Conservation (phyloP, 2,329 filamentous ascomycete genomes). For the Fusarium annulatum region DNA sequence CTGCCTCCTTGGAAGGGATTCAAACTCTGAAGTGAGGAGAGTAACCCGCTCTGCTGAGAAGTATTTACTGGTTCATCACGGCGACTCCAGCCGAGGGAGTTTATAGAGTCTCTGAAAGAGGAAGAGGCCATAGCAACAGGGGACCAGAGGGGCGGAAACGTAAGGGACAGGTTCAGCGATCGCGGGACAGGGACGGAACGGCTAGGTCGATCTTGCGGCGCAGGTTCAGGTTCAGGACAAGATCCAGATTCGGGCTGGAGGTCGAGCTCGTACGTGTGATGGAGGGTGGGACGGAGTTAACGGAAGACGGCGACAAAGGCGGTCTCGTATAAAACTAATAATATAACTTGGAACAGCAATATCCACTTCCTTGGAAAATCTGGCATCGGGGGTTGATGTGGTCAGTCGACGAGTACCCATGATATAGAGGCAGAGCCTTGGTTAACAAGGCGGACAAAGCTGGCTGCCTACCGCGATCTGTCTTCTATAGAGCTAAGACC, state of each 20-base stretch:
- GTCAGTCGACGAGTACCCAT: constrained; percentile 40
- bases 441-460: constrained; percentile 9
- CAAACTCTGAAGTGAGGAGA: constrained; percentile 83
- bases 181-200: constrained; percentile 38
- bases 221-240: constrained; percentile 35
- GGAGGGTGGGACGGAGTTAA: constrained; percentile 39
- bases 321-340: constrained; percentile 29
- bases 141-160: constrained; percentile 33
- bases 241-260: constrained; percentile 32
- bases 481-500: constrained; percentile 8
- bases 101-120: constrained; percentile 94
- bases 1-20: constrained; percentile 84
- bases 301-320: constrained; percentile 4
- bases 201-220: constrained; percentile 44
- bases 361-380: constrained; percentile 26
- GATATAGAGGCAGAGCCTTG: constrained; percentile 37
- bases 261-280: constrained; percentile 36
- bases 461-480: constrained; percentile 21
- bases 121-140: constrained; percentile 77
- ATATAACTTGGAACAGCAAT: constrained; percentile 12
- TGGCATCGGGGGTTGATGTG: constrained; percentile 20
- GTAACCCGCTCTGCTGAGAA: constrained; percentile 73
- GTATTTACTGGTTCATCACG: constrained; percentile 83
- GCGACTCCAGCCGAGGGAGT: constrained; percentile 93
- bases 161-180: constrained; percentile 30